Conservation (phyloP, 805 yeast species). For the Kodamaea nitidulidarum region DNA sequence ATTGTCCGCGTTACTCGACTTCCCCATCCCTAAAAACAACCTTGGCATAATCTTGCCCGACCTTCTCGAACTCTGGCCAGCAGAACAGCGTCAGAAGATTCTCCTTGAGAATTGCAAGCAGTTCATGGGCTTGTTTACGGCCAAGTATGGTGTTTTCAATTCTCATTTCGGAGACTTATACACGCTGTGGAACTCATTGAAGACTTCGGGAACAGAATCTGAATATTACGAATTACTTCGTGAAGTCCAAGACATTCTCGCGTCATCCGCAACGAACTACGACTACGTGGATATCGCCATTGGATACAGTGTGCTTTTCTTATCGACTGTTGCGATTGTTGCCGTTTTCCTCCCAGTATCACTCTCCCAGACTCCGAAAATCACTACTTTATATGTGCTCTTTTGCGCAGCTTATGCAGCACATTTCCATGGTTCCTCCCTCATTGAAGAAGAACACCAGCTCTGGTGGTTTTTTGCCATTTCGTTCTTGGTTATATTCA, state of each 20-base stretch:
- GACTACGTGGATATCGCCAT: conserved; percentile 45
- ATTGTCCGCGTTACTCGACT: conserved; percentile 52
- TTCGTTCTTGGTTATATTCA: conserved; percentile 12
- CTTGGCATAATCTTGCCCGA: conserved; percentile 68
- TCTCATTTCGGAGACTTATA: conserved; percentile 7
- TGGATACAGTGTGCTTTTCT: conserved; percentile 19
- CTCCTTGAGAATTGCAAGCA: conserved; percentile 58
- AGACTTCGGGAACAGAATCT: neutral
- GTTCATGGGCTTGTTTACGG: conserved; percentile 44
- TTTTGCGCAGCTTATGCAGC: conserved; percentile 49
- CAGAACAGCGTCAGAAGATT: conserved; percentile 29
- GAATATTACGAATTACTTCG: conserved; percentile 35
- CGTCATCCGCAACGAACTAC: conserved; percentile 70
- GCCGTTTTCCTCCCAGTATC: conserved; percentile 13
- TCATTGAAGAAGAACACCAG: conserved; percentile 95
- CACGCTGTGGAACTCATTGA: conserved; percentile 12
- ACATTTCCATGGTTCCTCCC: conserved; percentile 73
- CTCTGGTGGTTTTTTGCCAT: conserved; percentile 72
- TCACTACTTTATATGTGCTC: conserved; percentile 8
- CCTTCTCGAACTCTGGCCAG: conserved; percentile 50
- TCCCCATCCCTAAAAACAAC: conserved; percentile 68
- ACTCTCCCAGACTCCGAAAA: neutral
- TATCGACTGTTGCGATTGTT: conserved; percentile 28
- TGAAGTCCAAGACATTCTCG: conserved; percentile 46
- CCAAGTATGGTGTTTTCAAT: conserved; percentile 25